These are phyloP conservation scores for Rhizomucor pusillus DNA, from an alignment of 371 early-diverging fungal genomes.

Conservation along the genomic window DNA sequence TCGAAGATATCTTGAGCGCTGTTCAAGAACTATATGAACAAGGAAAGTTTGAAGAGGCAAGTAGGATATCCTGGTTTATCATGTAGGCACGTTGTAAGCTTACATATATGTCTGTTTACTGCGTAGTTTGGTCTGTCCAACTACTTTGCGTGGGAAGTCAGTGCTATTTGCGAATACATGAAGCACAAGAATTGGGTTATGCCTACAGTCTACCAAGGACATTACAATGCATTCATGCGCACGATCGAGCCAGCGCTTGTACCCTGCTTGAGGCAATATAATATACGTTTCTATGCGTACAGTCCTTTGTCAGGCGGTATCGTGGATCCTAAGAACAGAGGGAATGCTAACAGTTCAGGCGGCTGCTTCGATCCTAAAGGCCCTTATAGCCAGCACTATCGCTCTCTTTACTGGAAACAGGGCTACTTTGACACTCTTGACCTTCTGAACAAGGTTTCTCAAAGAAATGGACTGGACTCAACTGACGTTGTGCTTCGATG, in stretches of 20 bases:
- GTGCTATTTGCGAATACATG: conserved; percentile 43
- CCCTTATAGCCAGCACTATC: conserved; percentile 26
- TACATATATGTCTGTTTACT: too few relatives aligned
- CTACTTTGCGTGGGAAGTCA: conserved; percentile 48
- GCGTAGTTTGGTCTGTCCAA: conserved; percentile 51
- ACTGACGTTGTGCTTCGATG: conserved; percentile 58
- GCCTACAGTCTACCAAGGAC: conserved; percentile 55
- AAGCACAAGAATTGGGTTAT: conserved; percentile 34
- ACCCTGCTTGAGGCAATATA: conserved; percentile 53
- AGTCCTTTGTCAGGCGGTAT: conserved; percentile 67
- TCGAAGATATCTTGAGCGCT: conserved; percentile 40
- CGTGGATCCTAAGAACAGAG: conserved; percentile 40
- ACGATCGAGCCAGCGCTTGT: conserved; percentile 62
- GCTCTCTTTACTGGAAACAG: conserved; percentile 59
- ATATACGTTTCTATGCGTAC: conserved; percentile 55
- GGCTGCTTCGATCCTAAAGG: not conserved
- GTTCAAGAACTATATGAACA: conserved; percentile 44
- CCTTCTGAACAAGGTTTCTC: conserved; percentile 33
- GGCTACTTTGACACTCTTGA: conserved; percentile 53
- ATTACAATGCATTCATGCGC: conserved; percentile 66
- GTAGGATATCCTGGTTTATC: not conserved
- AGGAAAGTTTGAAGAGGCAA: conserved; percentile 33
- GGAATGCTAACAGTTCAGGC: conserved; percentile 23
- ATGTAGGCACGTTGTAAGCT: not conserved
- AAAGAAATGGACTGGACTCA: conserved; percentile 34